phyloP scores from a whole-genome alignment of 202 grass and related monocot genomes.

The Bolboschoenoplectus hybrid region DNA sequence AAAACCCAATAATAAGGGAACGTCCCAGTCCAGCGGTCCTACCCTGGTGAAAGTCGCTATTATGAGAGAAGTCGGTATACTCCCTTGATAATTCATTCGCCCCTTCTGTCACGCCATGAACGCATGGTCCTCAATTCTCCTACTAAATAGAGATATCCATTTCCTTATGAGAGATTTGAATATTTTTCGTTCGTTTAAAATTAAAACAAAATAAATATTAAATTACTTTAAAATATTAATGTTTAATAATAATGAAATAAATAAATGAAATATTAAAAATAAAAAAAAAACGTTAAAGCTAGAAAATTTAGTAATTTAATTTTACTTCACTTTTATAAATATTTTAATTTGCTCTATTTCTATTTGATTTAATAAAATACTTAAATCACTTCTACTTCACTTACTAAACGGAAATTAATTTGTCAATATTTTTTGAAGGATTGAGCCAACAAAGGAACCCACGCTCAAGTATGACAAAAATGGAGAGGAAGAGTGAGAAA shows the following conservation, averaged over 20 bases:
- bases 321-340: too few species aligned
- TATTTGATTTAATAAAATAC: too few species aligned
- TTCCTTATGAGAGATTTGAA: background rate
- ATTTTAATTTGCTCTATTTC: too few species aligned
- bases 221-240: too few species aligned
- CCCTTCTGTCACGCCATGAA: conserved; percentile 7
- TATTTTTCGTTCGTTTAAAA: background rate
- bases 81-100: background rate
- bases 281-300: too few species aligned
- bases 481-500: background rate
- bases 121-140: background rate
- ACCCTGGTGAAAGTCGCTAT: background rate
- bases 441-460: background rate
- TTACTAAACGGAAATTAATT: background rate
- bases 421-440: background rate
- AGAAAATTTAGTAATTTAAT: too few species aligned
- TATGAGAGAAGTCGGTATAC: background rate
- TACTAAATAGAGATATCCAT: background rate
- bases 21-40: background rate
- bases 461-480: background rate
- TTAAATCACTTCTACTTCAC: too few species aligned
- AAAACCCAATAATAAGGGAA: background rate
- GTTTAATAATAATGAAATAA: too few species aligned
- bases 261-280: too few species aligned
- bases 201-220: too few species aligned